Evolutionary conservation across 2,329 filamentous ascomycete genomes (phyloP), one percentile per base, ranked within the genome.

Genomic region (Cladosporium sp.): DNA sequence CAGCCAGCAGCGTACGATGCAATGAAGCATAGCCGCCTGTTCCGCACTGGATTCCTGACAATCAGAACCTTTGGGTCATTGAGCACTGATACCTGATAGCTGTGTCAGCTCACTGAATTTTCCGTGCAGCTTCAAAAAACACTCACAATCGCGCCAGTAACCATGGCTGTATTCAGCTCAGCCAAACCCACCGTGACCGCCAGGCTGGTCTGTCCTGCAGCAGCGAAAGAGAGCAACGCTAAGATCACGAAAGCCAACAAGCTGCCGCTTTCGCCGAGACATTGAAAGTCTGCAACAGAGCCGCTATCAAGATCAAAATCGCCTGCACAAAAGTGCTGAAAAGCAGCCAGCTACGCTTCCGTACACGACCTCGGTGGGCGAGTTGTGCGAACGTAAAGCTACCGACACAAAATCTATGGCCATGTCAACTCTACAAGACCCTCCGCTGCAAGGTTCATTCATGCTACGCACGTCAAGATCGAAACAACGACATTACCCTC

Each of bases 131-230:
- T 7, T 7, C 13, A 27, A 27, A 9, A 27, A n/a, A 22, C 13
- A 41, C 45, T 41, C 18, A 48, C 45, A 4, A 59, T 39, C 3
- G 56, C 56, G 8, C 57, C 56, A 9, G 58, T 61, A 27, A 61
- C 47, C 58, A 61, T 61, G n/a, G 57, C 56, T 9, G 58, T 61
- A 48, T 61, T 61, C 22, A 59, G 30, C 43, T 59, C 58, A 1
- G 56, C 43, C 47, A 58, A 37, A 11, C 54, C 52, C 19, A 58
- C 47, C 6, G 43, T 40, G 4, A 58, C 32, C 2, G 58, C 57
- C 15, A 58, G 36, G 15, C 57, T 43, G 8, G 56, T 56, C 32
- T 61, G 58, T 13, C 57, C 58, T 4, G 47, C 52, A 4, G 50
- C 54, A 9, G 55, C 41, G 4, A 61, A 41, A 1, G 43, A 40